Base-by-base conservation (phyloP, 169 alveolate genomes). In the Eimeria praecox region DNA sequence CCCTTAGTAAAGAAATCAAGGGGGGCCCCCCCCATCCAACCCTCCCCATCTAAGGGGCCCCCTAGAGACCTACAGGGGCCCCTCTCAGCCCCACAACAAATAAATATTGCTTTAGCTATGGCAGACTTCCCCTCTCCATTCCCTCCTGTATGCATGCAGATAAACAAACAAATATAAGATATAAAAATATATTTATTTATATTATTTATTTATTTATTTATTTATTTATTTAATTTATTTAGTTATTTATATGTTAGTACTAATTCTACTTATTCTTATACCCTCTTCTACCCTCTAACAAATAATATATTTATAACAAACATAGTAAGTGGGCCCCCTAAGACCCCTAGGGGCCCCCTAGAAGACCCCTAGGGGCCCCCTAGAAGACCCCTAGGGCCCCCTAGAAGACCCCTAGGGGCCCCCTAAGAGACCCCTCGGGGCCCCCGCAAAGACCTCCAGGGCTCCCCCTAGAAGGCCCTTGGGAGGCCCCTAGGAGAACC, bases 51-150 rank as follows among this genome's bases (percentile, higher is more conserved):
- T 40, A 56, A 1, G 35, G 44, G n/a, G 54, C 73, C 86, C 71
- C 94, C 46, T 12, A 49, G 20, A 49, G 56, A 12, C 12, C 5
- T 49, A 49, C 64, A 64, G 64, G 82, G 62, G 52, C 54, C 87
- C 86, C 83, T 78, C 90, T 90, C 95, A 8, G 82, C 95, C 4
- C 95, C 95, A 62, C 95, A 90, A 46, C 95, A 90, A 12, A 90
- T 40, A 49, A 90, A 83, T 49, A 90, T 77, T 33, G 95, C 95
- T 52, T 83, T 82, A 1, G 90, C 95, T 38, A 90, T 33, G 4
- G 95, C 89, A 8, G 95, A 90, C 66, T 90, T 90, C 49, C 95
- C 95, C 22, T 83, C 64, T 8, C 95, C 95, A 69, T 90, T 90
- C 30, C 69, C 66, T 6, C 95, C 95, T 90, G 82, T 10, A 73